Evolutionary conservation across 345 rosid genomes (phyloP).

Genomic region (Citrus inodora): DNA sequence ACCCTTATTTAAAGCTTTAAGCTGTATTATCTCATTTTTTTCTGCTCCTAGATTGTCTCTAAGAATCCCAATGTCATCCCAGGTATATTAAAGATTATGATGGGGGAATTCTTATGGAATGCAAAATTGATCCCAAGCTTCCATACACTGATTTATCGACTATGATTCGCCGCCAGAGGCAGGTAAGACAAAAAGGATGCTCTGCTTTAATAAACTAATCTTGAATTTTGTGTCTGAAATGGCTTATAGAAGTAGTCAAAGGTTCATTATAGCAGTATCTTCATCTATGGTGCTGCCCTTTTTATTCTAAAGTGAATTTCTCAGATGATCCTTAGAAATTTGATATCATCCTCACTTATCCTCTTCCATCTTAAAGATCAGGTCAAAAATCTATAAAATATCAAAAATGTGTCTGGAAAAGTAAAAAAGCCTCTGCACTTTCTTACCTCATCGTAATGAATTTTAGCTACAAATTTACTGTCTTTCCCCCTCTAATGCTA

Average conservation of each 20-base stretch:
- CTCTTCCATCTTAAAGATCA: neutral
- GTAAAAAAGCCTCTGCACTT: neutral
- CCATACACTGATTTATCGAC: conserved; percentile 90
- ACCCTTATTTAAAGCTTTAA: neutral
- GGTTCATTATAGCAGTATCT: neutral
- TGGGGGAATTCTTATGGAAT: conserved; percentile 99
- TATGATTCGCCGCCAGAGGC: conserved; percentile 90
- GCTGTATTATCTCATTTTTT: neutral
- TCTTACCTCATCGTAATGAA: neutral
- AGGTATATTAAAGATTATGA: conserved; percentile 98
- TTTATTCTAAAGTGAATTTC: neutral
- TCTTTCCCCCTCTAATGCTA: conserved; percentile 13
- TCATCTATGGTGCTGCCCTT: neutral
- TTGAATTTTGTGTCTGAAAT: neutral
- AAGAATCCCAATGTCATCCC: conserved; percentile 10
- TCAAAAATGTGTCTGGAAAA: neutral
- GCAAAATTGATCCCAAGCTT: conserved; percentile 96
- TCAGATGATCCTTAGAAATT: neutral
- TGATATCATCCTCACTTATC: neutral
- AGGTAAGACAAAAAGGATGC: conserved; percentile 38
- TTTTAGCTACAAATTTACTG: neutral
- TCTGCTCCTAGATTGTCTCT: neutral
- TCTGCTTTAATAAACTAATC: neutral
- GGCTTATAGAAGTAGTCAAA: conserved; percentile 2
- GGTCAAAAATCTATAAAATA: neutral